Evolutionary conservation across 1,284 basidiomycete genomes (phyloP).

Genomic region (Phellopilus nigrolimitatus): DNA sequence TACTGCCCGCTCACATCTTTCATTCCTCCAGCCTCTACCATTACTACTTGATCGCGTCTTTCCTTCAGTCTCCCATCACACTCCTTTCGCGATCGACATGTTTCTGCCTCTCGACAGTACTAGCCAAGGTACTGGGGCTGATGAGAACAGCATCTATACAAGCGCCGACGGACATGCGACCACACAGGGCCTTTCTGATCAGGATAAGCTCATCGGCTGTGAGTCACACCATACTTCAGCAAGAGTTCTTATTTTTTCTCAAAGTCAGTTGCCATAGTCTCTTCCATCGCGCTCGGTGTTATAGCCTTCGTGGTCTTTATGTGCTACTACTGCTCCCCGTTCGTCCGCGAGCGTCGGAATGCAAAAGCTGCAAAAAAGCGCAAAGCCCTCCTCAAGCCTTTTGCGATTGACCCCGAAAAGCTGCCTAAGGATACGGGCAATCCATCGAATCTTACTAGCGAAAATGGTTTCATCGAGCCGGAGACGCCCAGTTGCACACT

Average conservation of each 20-base stretch:
- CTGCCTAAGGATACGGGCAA: neutral
- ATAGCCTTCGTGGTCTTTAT: constrained; percentile 10
- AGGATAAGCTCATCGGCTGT: constrained; percentile 9
- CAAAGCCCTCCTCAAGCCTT: neutral
- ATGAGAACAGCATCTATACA: no score
- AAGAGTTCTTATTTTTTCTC: neutral
- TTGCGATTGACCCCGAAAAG: neutral
- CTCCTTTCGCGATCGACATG: no score
- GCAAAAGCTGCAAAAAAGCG: neutral
- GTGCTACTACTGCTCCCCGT: constrained; percentile 8
- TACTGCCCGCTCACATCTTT: no score
- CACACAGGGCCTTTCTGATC: neutral
- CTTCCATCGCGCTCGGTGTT: constrained; percentile 8
- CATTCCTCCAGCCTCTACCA: no score
- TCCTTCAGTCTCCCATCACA: no score
- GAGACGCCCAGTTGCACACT: neutral
- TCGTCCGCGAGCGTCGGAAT: constrained; percentile 2
- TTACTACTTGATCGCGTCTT: no score
- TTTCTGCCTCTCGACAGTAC: no score
- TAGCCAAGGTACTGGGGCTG: no score
- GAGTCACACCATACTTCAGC: neutral
- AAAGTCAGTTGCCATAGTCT: neutral
- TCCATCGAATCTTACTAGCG: neutral
- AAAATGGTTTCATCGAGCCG: neutral
- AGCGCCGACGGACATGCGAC: neutral